These are phyloP conservation scores for Solanum dulcamara DNA, from an alignment of 257 asterid species.

Conservation along the genomic window DNA sequence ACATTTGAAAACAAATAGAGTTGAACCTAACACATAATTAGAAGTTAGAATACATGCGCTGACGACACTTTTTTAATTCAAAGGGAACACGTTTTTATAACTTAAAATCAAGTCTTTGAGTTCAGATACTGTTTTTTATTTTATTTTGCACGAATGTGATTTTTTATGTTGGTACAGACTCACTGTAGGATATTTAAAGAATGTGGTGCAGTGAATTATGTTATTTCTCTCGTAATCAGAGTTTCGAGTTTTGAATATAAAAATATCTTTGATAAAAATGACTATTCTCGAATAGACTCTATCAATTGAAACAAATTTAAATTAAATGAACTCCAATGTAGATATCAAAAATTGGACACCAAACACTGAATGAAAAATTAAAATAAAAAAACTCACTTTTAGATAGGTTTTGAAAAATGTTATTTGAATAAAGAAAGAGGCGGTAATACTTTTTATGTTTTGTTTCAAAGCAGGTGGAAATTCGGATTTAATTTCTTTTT, in stretches of 20 bases:
- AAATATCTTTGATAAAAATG: neutral
- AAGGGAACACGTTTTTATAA: neutral
- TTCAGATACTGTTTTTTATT: neutral
- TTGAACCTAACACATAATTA: neutral
- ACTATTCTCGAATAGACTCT: no score
- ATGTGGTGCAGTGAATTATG: neutral
- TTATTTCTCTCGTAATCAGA: no score
- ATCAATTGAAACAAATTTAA: no score
- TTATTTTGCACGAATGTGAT: neutral
- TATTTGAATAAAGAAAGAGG: neutral
- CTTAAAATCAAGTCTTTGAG: neutral
- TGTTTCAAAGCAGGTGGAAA: neutral
- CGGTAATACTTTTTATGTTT: neutral
- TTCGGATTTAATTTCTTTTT: neutral
- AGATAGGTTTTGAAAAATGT: no score
- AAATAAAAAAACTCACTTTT: neutral
- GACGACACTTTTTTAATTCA: neutral
- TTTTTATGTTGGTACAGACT: neutral
- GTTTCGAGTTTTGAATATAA: no score
- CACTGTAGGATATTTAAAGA: neutral
- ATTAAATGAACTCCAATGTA: no score
- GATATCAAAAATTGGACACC: neutral
- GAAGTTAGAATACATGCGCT: no score
- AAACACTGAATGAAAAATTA: fast-evolving
- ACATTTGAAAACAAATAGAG: neutral